Base-by-base conservation (phyloP, 1,284 basidiomycete species). In the Dichomitus squalens region DNA sequence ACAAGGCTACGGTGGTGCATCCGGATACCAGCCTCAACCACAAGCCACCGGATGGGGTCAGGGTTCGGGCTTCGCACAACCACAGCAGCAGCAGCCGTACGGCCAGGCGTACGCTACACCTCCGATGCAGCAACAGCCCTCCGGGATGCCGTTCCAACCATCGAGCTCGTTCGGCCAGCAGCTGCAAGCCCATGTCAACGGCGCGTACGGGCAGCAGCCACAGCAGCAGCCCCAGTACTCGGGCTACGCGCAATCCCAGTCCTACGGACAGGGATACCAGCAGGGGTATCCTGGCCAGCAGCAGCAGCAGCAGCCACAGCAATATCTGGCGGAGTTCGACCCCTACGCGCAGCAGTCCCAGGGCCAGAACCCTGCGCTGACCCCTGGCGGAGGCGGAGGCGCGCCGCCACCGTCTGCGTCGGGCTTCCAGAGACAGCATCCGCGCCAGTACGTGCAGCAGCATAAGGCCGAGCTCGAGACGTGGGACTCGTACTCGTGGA, bases 401-500 rank as follows among this genome's bases (percentile, higher is more conserved):
- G 52, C 18, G 27, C 46, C n/a, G 39, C 53, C 49, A n/a, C n/a
- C n/a, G 20, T 27, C 27, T 16, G 36, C 38, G 36, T 27, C 18
- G 11, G 47, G 38, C 16, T 21, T 48, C 31, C 49, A 46, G 43
- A 36, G 12, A 1, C 47, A 65, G 48, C 75, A 77, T 57, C 75
- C 75, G 47, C 69, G 75, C 33, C 61, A 72, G 40, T 75, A 68
- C 58, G 70, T 76, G n/a, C 72, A 66, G 43, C 39, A 67, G 31
- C 70, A 76, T 64, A 76, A 75, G 57, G 58, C 65, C 7, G 73
- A 75, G 64, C 66, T 77, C 34, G 75, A 76, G 65, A 50, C 61
- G 16, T 76, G 75, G 75, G 75, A 76, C 55, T 39, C 65, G 20
- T 66, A 70, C 35, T 57, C 73, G n/a, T 77, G 75, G 75, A 75